Conservation (phyloP, 495 filamentous ascomycete species). For the Pyrenula aspistea region DNA sequence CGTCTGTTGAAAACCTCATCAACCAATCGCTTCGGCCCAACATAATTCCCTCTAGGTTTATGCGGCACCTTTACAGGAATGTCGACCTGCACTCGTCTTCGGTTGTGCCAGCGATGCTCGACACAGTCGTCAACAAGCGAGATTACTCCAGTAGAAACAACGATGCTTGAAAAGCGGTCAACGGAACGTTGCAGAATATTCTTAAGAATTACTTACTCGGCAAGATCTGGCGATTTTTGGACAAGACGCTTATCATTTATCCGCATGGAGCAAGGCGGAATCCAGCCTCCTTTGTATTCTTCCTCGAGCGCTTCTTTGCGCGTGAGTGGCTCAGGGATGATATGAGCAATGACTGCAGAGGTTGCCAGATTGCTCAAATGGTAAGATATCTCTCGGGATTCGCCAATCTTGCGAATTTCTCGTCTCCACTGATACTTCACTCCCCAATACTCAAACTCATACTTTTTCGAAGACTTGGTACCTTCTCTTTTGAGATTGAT, state of each 20-base stretch:
- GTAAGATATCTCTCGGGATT: conserved; percentile 55
- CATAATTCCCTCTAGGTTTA: conserved; percentile 37
- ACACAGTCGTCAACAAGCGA: conserved; percentile 89
- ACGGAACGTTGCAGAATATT: conserved; percentile 1
- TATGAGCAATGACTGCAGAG: conserved; percentile 59
- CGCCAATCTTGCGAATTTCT: conserved; percentile 46
- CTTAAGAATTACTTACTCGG: conserved; percentile 62
- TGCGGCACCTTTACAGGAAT: conserved; percentile 41
- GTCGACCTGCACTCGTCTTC: conserved; percentile 43
- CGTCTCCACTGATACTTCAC: conserved; percentile 78
- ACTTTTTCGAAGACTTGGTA: conserved; percentile 57
- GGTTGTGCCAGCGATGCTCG: conserved; percentile 62
- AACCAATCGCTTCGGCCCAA: conserved; percentile 62
- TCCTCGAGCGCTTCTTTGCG: conserved; percentile 61
- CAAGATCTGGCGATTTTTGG: conserved; percentile 61
- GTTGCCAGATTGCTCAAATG: conserved; percentile 61
- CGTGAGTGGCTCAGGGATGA: conserved; percentile 69
- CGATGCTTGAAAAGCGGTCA: conserved; percentile 47
- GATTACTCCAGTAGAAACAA: conserved; percentile 82
- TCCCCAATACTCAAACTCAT: conserved; percentile 90
- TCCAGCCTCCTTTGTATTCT: conserved; percentile 72
- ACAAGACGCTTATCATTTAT: conserved; percentile 63
- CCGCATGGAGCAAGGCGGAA: conserved; percentile 82
- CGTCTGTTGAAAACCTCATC: conserved; percentile 65
- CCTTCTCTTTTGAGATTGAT: conserved; percentile 70